phyloP scores from a whole-genome alignment of 73 alveolate species.

The Paramecium primaurelia region DNA sequence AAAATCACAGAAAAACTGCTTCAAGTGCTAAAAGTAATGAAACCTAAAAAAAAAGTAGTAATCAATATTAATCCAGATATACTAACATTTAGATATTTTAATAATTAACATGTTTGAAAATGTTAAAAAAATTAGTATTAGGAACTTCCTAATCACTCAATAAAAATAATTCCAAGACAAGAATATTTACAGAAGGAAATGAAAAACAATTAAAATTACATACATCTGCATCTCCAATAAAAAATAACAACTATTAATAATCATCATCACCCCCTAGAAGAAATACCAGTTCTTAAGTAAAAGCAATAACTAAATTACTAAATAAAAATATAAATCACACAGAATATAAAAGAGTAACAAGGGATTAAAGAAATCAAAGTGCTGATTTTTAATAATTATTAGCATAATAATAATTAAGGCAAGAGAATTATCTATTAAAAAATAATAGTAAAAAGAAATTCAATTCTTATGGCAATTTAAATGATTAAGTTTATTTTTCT shows the following conservation, averaged over 20 bases:
- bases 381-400: not conserved
- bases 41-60: not conserved
- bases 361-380: constrained; percentile 2
- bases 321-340: not conserved
- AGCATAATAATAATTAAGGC: not conserved
- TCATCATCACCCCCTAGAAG: not conserved
- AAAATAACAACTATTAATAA: not conserved
- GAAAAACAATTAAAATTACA: not conserved
- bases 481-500: not conserved
- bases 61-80: not conserved
- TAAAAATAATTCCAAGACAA: not conserved
- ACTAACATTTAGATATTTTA: not conserved
- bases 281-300: not conserved
- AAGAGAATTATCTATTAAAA: not conserved
- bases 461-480: not conserved
- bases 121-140: not conserved
- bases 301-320: not conserved
- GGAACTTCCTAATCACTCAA: not conserved
- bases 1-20: not conserved
- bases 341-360: not conserved
- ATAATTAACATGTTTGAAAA: not conserved
- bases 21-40: not conserved
- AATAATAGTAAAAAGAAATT: not conserved
- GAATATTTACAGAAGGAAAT: constrained; percentile 3
- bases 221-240: not conserved